Conservation (phyloP, 352 stramenopile species). For the Phytopythium litorale region DNA sequence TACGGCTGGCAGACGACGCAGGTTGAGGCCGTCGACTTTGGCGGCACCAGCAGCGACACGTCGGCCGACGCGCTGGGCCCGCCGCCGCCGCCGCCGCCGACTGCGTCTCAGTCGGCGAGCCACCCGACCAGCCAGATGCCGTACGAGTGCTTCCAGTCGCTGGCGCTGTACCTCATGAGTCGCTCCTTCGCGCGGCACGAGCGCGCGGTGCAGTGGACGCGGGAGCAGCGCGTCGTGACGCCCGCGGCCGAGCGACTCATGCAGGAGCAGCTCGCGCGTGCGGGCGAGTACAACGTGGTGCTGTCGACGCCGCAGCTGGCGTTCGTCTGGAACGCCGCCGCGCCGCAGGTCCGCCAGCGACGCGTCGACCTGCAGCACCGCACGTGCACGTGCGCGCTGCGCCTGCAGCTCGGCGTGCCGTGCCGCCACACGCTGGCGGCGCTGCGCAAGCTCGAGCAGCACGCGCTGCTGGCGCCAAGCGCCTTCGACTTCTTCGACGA, state of each 20-base stretch:
- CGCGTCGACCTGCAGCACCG: conserved; percentile 43
- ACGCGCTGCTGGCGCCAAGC: conserved; percentile 11
- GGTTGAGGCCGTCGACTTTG: conserved; percentile 22
- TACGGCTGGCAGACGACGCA: conserved; percentile 50
- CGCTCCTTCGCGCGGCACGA: conserved; percentile 34
- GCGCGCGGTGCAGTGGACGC: conserved; percentile 31
- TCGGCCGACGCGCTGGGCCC: too few relatives aligned
- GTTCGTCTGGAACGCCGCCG: conserved; percentile 44
- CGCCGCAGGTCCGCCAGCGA: conserved; percentile 34
- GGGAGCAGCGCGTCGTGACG: conserved; percentile 36
- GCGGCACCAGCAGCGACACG: conserved; percentile 3
- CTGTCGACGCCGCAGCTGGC: conserved; percentile 41
- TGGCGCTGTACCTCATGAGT: conserved; percentile 32
- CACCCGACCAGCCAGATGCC: conserved; percentile 20
- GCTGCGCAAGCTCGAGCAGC: conserved; percentile 29
- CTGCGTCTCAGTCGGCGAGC: background rate
- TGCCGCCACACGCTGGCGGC: conserved; percentile 40
- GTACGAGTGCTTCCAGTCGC: conserved; percentile 37
- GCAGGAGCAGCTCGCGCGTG: conserved; percentile 36
- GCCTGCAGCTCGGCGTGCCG: conserved; percentile 36
- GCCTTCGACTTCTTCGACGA: conserved; percentile 44
- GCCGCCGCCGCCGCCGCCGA: too few relatives aligned
- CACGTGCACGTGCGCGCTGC: conserved; percentile 40
- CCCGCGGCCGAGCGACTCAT: conserved; percentile 38
- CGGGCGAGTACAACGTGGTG: conserved; percentile 33